Evolutionary conservation across 179 eudicot species (phyloP), one percentile per base, ranked within the genome.

Genomic region (Corrigiola litoralis): DNA sequence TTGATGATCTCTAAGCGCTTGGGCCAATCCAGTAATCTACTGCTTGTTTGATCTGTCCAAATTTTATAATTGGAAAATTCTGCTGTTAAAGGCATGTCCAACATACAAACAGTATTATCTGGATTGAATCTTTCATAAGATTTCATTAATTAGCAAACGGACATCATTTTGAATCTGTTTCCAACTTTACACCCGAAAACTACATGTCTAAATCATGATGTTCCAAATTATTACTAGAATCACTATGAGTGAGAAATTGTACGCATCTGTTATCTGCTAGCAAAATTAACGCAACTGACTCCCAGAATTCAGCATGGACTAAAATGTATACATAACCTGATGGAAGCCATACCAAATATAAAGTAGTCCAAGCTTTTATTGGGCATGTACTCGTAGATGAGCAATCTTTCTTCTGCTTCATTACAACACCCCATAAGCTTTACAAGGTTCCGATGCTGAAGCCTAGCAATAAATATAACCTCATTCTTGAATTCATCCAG

Each of bases 371-470:
- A n/a, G n/a, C n/a, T n/a, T n/a, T n/a, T n/a, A n/a, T n/a, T n/a
- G n/a, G n/a, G n/a, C n/a, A n/a, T n/a, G n/a, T n/a, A n/a, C n/a
- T 37, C 77, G n/a, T 68, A 68, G 34, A 68, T 73, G 47, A 73
- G 41, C 44, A 73, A 61, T 51, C 61, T 45, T 27, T 73, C 77
- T 61, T 62, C 77, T 59, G 48, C 58, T 38, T 67, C 62, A 24
- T 61, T 55, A 40, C 77, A 73, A 27, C 68, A 73, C 17, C 77
- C 77, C 20, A 68, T 14, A 55, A 68, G 63, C 40, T 51, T 54
- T 44, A 73, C 77, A 12, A 73, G 77, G 49, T 73, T 73, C 8
- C 77, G 68, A 52, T 73, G 77, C 47, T 73, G 77, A 55, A 73
- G 77, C 51, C 63, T 62, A 9, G 77, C 77, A 36, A 73, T 73